Conservation (phyloP, 495 filamentous ascomycete species). For the Xylaria sp. region DNA sequence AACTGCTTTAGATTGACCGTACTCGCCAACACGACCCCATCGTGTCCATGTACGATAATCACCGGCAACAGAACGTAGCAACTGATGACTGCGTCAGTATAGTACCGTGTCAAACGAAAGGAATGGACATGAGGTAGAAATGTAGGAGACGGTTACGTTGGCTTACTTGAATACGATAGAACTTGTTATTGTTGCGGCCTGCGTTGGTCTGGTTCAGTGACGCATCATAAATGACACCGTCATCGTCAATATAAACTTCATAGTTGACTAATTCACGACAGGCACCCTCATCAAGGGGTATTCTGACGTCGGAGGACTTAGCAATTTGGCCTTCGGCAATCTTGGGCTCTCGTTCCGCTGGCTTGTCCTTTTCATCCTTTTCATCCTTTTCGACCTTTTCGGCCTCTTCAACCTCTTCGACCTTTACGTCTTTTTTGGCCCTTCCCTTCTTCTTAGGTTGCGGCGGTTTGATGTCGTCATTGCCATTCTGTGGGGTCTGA, state of each 20-base stretch:
- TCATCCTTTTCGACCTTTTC: slow-evolving; percentile 46
- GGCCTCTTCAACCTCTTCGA: too few species aligned
- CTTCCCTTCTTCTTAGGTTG: slow-evolving; percentile 42
- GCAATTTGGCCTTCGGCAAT: slow-evolving; percentile 48
- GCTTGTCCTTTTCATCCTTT: slow-evolving; percentile 3
- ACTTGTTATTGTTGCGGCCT: slow-evolving; percentile 72
- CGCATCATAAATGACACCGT: slow-evolving; percentile 70
- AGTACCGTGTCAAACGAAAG: neutral
- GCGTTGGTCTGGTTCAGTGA: slow-evolving; percentile 68
- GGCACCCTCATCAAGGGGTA: slow-evolving; percentile 54
- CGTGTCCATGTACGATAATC: slow-evolving; percentile 68
- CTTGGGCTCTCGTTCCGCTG: slow-evolving; percentile 27
- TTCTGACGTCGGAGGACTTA: slow-evolving; percentile 51
- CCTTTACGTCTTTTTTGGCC: neutral
- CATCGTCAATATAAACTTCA: slow-evolving; percentile 68
- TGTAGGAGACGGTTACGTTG: slow-evolving; percentile 3
- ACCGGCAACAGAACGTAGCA: slow-evolving; percentile 39
- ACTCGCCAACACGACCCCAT: slow-evolving; percentile 82
- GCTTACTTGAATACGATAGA: slow-evolving; percentile 68
- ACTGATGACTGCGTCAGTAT: slow-evolving; percentile 38
- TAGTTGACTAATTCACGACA: slow-evolving; percentile 40
- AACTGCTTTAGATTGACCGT: slow-evolving; percentile 63
- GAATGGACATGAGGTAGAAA: neutral
- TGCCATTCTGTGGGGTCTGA: slow-evolving; percentile 32
- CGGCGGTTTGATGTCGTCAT: slow-evolving; percentile 37